Percentiles rank a stretch among this genome's conserved stretches.
These are phyloP conservation scores for Mycosphaerella sp. DNA, from an alignment of 2,329 filamentous ascomycete genomes.

Conservation along the genomic window DNA sequence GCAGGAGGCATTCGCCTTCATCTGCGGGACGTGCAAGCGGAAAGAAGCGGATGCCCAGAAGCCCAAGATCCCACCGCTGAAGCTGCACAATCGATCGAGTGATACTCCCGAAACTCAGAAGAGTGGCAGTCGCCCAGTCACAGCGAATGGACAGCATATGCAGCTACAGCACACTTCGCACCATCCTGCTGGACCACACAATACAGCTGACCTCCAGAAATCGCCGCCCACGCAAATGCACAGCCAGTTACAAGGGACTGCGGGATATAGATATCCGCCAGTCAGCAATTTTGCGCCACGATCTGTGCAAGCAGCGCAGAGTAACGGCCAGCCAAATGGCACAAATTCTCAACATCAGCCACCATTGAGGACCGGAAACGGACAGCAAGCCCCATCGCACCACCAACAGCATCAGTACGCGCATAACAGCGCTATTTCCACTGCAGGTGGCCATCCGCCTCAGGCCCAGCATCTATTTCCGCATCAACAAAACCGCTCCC, in stretches of 20 bases:
- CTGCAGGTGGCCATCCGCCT: slow-evolving; percentile 26
- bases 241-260: slow-evolving; percentile 33
- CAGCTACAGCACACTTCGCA: slow-evolving; percentile 15
- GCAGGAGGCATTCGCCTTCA: slow-evolving; percentile 76
- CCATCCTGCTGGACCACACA: not conserved
- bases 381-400: slow-evolving; percentile 18
- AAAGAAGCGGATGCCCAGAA: slow-evolving; percentile 57
- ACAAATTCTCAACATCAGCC: not conserved
- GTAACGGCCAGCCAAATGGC: slow-evolving; percentile 22
- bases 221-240: slow-evolving; percentile 40
- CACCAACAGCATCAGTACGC: slow-evolving; percentile 31
- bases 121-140: slow-evolving; percentile 17
- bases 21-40: slow-evolving; percentile 71
- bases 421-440: slow-evolving; percentile 32
- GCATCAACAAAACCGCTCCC: slow-evolving; percentile 10
- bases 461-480: slow-evolving; percentile 3
- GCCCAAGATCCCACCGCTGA: slow-evolving; percentile 57
- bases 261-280: slow-evolving; percentile 33
- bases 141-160: slow-evolving; percentile 17
- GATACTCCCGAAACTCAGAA: slow-evolving; percentile 25
- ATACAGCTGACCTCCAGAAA: slow-evolving; percentile 40
- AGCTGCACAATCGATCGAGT: slow-evolving; percentile 42
- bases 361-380: slow-evolving; percentile 20
- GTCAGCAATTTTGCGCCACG: slow-evolving; percentile 29
- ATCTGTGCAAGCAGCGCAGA: slow-evolving; percentile 23